Percentiles rank a stretch among this genome's conserved stretches.
Conservation (phyloP, 2,329 filamentous ascomycete species). For the Cladosporium sp. region DNA sequence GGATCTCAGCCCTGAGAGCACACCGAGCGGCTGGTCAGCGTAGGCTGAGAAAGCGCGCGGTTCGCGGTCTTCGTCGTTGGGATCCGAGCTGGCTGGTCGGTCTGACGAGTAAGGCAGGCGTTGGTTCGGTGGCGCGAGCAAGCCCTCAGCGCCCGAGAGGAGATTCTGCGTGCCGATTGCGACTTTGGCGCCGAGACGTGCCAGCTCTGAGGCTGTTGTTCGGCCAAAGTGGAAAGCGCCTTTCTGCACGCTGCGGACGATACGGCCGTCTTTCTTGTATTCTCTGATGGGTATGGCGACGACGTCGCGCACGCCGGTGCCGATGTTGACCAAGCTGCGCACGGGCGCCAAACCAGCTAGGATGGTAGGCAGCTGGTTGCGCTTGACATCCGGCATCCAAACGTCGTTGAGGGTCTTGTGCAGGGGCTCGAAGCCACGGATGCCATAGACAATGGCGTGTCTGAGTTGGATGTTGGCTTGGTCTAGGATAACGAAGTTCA, state of each 20-base stretch:
- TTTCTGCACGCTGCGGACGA: slow-evolving; percentile 89
- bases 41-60: slow-evolving; percentile 84
- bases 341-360: slow-evolving; percentile 87
- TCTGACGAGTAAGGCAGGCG: slow-evolving; percentile 24
- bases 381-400: slow-evolving; percentile 91
- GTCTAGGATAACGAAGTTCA: slow-evolving; percentile 96
- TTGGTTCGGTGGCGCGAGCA: slow-evolving; percentile 55
- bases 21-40: slow-evolving; percentile 87
- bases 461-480: slow-evolving; percentile 81
- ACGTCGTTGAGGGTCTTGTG: slow-evolving; percentile 91
- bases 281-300: slow-evolving; percentile 88
- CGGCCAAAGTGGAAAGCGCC: slow-evolving; percentile 87
- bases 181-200: slow-evolving; percentile 89
- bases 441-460: slow-evolving; percentile 89
- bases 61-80: slow-evolving; percentile 66
- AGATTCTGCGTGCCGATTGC: slow-evolving; percentile 94
- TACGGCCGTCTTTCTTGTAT: slow-evolving; percentile 89
- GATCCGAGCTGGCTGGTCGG: slow-evolving; percentile 34
- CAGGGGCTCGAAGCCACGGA: slow-evolving; percentile 85
- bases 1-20: slow-evolving; percentile 80
- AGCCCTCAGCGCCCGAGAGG: slow-evolving; percentile 81
- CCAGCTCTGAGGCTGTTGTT: slow-evolving; percentile 91
- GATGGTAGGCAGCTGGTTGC: slow-evolving; percentile 84
- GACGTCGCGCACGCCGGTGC: slow-evolving; percentile 81
- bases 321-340: slow-evolving; percentile 88